These are phyloP conservation scores for Delitschia confertaspora DNA, from an alignment of 495 filamentous ascomycete species.

Conservation along the genomic window DNA sequence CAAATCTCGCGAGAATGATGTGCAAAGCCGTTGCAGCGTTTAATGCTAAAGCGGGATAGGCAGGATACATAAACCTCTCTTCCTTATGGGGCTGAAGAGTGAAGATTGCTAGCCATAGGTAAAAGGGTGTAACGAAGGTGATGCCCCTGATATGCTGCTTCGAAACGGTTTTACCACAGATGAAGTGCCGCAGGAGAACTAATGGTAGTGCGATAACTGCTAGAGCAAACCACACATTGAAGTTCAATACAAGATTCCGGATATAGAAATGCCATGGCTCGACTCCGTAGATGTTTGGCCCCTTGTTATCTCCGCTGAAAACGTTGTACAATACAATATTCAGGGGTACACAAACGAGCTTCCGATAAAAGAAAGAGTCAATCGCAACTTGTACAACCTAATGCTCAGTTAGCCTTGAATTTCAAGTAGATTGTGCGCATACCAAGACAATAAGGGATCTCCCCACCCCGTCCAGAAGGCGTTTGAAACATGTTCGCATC, in stretches of 20 bases:
- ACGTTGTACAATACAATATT: slow-evolving; percentile 97
- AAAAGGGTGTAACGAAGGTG: slow-evolving; percentile 73
- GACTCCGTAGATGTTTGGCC: slow-evolving; percentile 89
- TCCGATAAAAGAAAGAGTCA: slow-evolving; percentile 76
- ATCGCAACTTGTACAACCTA: slow-evolving; percentile 53
- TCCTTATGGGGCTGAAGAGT: slow-evolving; percentile 93
- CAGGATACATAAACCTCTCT: slow-evolving; percentile 97
- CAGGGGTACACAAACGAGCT: slow-evolving; percentile 67
- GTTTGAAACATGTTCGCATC: slow-evolving; percentile 45
- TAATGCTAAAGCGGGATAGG: slow-evolving; percentile 85
- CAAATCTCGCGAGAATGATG: slow-evolving; percentile 62
- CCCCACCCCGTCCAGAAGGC: slow-evolving; percentile 57
- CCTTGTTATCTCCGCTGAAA: slow-evolving; percentile 64
- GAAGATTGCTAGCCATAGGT: slow-evolving; percentile 91
- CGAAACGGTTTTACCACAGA: slow-evolving; percentile 31
- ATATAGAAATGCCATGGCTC: slow-evolving; percentile 98
- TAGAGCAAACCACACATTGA: slow-evolving; percentile 86
- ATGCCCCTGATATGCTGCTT: slow-evolving; percentile 54
- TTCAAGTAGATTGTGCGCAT: slow-evolving; percentile 33
- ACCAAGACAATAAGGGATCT: slow-evolving; percentile 62
- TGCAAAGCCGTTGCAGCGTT: slow-evolving; percentile 84
- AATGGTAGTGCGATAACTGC: slow-evolving; percentile 66
- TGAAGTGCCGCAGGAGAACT: slow-evolving; percentile 42
- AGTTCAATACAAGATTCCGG: slow-evolving; percentile 84
- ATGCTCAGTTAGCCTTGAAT: slow-evolving; percentile 15